Evolutionary conservation across 1,139 yeast genomes (phyloP).

Genomic region (Candida dubliniensis): DNA sequence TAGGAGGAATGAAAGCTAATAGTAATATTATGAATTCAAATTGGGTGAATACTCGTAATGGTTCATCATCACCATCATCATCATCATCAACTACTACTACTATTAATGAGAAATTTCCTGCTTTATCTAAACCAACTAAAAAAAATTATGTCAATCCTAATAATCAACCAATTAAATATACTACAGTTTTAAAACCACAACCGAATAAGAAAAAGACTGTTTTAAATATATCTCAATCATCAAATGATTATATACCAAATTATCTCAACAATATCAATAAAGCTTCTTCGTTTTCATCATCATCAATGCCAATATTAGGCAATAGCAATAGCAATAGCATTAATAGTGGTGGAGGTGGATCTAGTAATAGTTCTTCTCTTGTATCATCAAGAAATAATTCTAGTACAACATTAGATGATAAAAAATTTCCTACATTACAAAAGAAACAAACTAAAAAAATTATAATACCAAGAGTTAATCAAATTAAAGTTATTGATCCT

Average conservation of each 20-base stretch:
- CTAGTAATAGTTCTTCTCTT: slow-evolving; percentile 1
- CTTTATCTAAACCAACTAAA: slow-evolving; percentile 28
- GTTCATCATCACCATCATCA: slow-evolving; percentile 14
- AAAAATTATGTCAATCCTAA: slow-evolving; percentile 15
- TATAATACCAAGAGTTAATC: slow-evolving; percentile 43
- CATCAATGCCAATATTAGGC: slow-evolving; percentile 21
- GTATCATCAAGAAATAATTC: slow-evolving; percentile 10
- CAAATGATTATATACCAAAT: slow-evolving; percentile 28
- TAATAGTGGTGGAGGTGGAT: background rate
- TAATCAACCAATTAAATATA: slow-evolving; percentile 38
- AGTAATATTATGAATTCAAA: slow-evolving; percentile 21
- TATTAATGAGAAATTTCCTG: slow-evolving; percentile 50
- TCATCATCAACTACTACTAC: too few relatives aligned
- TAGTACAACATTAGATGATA: slow-evolving; percentile 13
- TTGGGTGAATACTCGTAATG: slow-evolving; percentile 29
- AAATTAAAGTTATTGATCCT: slow-evolving; percentile 27
- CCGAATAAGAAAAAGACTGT: slow-evolving; percentile 14
- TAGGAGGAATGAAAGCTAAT: slow-evolving; percentile 25
- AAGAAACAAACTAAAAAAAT: slow-evolving; percentile 37
- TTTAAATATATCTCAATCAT: slow-evolving; percentile 18
- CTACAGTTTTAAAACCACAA: slow-evolving; percentile 37
- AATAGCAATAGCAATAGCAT: slow-evolving; percentile 8
- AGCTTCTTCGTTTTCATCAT: slow-evolving; percentile 11
- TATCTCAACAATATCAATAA: slow-evolving; percentile 26
- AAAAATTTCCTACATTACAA: slow-evolving; percentile 43